These are phyloP conservation scores for Eremochloa ophiuroides DNA, from an alignment of 176 grass and related monocot genomes.

Conservation along the genomic window DNA sequence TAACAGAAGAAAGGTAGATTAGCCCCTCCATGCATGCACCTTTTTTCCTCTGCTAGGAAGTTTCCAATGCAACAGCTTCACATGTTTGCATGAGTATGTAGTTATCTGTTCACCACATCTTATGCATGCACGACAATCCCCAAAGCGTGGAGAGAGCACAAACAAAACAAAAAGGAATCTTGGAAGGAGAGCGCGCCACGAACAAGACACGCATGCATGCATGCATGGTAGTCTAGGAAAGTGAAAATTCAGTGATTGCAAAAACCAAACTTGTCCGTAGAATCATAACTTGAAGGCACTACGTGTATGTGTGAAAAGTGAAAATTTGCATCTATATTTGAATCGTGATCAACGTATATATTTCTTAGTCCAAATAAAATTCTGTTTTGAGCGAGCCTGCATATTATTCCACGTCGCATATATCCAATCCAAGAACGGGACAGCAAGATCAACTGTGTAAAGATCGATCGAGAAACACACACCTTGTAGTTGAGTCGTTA, in stretches of 20 bases:
- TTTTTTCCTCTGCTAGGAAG: conserved; percentile 22
- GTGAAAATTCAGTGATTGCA: background rate
- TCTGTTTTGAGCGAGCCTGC: background rate
- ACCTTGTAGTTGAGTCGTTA: background rate
- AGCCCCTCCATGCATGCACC: background rate
- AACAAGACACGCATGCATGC: background rate
- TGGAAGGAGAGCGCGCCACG: background rate
- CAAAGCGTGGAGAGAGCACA: conserved; percentile 11
- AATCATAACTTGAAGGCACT: background rate
- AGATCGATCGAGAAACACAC: background rate
- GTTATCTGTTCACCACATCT: background rate
- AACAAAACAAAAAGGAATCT: conserved; percentile 54
- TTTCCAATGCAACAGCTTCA: conserved; percentile 26
- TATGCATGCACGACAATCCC: background rate
- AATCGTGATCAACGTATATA: background rate
- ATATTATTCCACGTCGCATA: too few species aligned
- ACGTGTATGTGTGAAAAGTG: background rate
- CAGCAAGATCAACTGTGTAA: background rate
- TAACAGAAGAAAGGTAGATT: background rate
- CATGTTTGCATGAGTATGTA: background rate
- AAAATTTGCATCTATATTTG: background rate
- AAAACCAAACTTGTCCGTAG: background rate
- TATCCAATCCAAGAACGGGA: background rate
- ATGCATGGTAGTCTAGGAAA: background rate
- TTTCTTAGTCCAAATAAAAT: background rate